Percentiles rank a stretch among this genome's conserved stretches.
phyloP scores from a whole-genome alignment of 2,329 filamentous ascomycete species.

The Geosmithia morbida region DNA sequence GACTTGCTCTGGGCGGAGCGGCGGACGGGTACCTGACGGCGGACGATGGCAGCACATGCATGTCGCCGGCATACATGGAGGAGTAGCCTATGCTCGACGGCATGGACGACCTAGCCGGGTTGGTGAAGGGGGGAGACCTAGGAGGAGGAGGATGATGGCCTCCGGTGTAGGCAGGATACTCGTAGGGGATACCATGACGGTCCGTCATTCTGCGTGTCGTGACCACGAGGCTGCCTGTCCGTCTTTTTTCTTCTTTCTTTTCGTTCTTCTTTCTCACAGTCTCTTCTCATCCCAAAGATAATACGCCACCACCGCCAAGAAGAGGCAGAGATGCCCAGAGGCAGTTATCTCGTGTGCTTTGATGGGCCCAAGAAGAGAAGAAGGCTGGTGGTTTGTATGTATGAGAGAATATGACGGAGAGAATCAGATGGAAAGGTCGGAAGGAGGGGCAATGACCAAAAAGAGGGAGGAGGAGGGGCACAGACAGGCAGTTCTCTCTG shows the following conservation, averaged over 20 bases:
- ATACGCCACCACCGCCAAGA: no score
- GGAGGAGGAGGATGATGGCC: constrained; percentile 22
- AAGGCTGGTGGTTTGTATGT: neutral
- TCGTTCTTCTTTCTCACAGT: neutral
- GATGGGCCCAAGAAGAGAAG: no score
- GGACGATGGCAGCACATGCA: constrained; percentile 35
- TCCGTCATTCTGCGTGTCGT: constrained; percentile 26
- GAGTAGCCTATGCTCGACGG: constrained; percentile 35
- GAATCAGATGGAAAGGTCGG: neutral
- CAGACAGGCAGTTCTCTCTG: no score
- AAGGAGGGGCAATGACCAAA: neutral
- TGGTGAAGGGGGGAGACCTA: constrained; percentile 29
- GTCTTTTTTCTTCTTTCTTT: neutral
- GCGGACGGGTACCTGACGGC: constrained; percentile 14
- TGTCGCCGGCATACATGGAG: constrained; percentile 35
- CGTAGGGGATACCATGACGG: constrained; percentile 16
- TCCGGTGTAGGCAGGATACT: neutral
- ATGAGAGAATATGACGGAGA: neutral
- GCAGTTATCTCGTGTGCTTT: no score
- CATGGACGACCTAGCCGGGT: constrained; percentile 37
- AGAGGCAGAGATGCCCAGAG: no score
- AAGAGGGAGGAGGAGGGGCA: neutral
- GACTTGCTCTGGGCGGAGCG: constrained; percentile 13
- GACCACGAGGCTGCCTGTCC: neutral
- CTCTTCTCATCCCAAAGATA: no score